A percentile compares a stretch with the other conserved stretches of the same genome.
These are phyloP conservation scores for Trypanosoma melophagium DNA, from an alignment of 208 protist species.

Conservation along the genomic window DNA sequence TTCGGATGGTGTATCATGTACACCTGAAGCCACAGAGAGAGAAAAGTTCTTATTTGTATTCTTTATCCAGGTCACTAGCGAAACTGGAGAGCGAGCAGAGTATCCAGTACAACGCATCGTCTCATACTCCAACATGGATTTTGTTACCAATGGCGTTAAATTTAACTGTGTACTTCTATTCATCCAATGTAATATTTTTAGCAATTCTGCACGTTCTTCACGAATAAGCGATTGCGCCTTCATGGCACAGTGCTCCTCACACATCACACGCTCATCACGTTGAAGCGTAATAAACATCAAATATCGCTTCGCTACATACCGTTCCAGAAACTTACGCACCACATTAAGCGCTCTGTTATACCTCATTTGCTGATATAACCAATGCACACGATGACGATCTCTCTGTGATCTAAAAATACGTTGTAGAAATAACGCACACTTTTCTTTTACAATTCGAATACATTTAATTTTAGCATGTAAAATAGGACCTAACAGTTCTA, in stretches of 20 bases:
- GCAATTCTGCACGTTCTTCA: constrained; percentile 52
- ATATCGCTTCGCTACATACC: constrained; percentile 44
- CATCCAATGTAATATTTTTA: constrained; percentile 36
- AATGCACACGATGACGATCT: constrained; percentile 56
- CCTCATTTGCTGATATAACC: constrained; percentile 54
- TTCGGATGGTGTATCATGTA: too few species aligned
- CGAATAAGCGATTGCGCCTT: constrained; percentile 42
- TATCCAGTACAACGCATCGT: constrained; percentile 1
- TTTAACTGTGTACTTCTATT: background rate
- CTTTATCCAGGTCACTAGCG: background rate
- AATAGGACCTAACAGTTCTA: constrained; percentile 53
- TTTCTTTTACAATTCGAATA: constrained; percentile 41
- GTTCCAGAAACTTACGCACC: constrained; percentile 37
- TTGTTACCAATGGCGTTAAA: constrained; percentile 20
- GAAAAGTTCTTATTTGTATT: background rate
- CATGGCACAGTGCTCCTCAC: constrained; percentile 49
- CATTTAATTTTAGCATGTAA: constrained; percentile 38
- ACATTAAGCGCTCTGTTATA: constrained; percentile 43
- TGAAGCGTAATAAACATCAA: constrained; percentile 38
- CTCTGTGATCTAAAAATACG: constrained; percentile 60
- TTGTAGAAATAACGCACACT: constrained; percentile 61
- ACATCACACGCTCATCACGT: constrained; percentile 60
- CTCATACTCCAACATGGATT: constrained; percentile 16
- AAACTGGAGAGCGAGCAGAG: background rate
- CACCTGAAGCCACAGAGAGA: background rate